These are phyloP conservation scores for Stephania japonica DNA, from an alignment of 164 flowering plant species.

Conservation along the genomic window DNA sequence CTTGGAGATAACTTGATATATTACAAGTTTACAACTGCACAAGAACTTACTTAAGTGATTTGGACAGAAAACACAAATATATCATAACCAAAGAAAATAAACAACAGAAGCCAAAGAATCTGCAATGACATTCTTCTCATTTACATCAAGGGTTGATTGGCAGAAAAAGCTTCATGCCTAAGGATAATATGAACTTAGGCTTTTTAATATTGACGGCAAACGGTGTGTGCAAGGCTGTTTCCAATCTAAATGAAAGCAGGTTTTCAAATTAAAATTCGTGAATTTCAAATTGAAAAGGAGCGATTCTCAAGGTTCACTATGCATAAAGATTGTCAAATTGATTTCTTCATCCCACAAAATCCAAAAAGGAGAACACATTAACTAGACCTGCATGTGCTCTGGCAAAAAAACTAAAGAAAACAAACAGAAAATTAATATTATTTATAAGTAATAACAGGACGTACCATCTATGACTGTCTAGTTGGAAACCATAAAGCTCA, in stretches of 20 bases:
- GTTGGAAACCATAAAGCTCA: slow-evolving; percentile 93
- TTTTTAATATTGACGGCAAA: no score
- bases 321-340: neutral
- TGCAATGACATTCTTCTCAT: no score
- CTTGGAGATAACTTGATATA: no score
- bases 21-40: no score
- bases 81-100: no score
- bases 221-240: neutral
- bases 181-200: no score
- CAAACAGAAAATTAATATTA: neutral
- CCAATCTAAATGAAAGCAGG: neutral
- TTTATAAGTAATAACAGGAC: slow-evolving; percentile 7
- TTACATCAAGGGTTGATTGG: no score
- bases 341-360: neutral
- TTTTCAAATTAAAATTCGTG: neutral
- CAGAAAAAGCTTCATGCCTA: no score
- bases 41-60: no score
- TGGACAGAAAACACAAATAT: no score
- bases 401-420: neutral
- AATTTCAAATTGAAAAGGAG: neutral
- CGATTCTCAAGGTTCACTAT: neutral
- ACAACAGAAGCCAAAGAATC: no score
- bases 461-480: slow-evolving; percentile 88
- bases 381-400: neutral
- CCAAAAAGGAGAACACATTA: neutral